Evolutionary conservation across 2,329 filamentous ascomycete species (phyloP).

Genomic region (Trichoderma sp.): DNA sequence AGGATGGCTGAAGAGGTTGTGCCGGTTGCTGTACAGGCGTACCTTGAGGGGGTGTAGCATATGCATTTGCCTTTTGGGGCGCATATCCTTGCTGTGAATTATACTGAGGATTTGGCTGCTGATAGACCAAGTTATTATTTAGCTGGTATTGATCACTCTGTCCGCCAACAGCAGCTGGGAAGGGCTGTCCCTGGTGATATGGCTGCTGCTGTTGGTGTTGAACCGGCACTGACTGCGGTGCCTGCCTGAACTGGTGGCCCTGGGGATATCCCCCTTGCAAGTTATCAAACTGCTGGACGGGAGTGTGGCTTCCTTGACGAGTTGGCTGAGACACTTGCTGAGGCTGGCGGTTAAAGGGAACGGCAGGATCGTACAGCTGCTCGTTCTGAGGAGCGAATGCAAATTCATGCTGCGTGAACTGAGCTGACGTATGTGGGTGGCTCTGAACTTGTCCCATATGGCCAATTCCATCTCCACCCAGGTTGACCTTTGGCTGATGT

Average conservation of each 20-base stretch:
- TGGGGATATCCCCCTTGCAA: slow-evolving; percentile 31
- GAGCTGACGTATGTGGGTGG: slow-evolving; percentile 33
- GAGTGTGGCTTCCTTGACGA: slow-evolving; percentile 35
- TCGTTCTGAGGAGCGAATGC: slow-evolving; percentile 35
- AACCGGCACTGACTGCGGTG: slow-evolving; percentile 33
- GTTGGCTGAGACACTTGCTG: slow-evolving; percentile 35
- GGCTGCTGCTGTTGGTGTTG: slow-evolving; percentile 31
- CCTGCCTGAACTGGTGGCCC: slow-evolving; percentile 28
- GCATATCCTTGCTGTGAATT: slow-evolving; percentile 18
- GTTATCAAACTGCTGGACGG: slow-evolving; percentile 32
- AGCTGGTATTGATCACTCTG: slow-evolving; percentile 27
- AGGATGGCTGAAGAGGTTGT: slow-evolving; percentile 20
- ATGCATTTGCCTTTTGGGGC: slow-evolving; percentile 27
- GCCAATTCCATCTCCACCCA: slow-evolving; percentile 22
- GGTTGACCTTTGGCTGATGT: slow-evolving; percentile 36
- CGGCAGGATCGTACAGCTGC: slow-evolving; percentile 33
- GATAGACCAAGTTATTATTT: slow-evolving; percentile 20
- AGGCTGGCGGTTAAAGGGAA: slow-evolving; percentile 33
- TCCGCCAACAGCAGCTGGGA: slow-evolving; percentile 29
- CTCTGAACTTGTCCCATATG: slow-evolving; percentile 32
- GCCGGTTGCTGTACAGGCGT: slow-evolving; percentile 20
- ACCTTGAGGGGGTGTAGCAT: slow-evolving; percentile 19
- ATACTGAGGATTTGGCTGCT: slow-evolving; percentile 21
- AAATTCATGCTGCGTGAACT: slow-evolving; percentile 37
- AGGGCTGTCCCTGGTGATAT: slow-evolving; percentile 27